A percentile compares a stretch with the other conserved stretches of the same genome.
Evolutionary conservation across 495 filamentous ascomycete genomes (phyloP).

Genomic region (Cryomyces minteri): DNA sequence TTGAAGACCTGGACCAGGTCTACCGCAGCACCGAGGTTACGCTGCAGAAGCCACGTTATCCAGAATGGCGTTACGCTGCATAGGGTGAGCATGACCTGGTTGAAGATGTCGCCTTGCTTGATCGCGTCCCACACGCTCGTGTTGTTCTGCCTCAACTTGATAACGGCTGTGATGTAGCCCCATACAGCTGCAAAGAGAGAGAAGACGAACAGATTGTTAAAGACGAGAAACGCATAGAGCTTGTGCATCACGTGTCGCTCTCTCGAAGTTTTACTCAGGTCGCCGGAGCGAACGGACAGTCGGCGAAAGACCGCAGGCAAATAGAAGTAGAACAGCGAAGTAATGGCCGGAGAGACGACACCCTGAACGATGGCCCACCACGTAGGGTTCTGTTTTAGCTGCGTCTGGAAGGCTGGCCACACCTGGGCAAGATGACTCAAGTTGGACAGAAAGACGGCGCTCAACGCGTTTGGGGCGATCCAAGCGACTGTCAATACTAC

Average conservation of each 20-base stretch:
- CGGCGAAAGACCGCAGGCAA: constrained; percentile 84
- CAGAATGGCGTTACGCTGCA: constrained; percentile 77
- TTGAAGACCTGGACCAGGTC: constrained; percentile 75
- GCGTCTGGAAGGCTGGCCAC: constrained; percentile 56
- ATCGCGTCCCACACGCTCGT: constrained; percentile 51
- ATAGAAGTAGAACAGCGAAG: constrained; percentile 72
- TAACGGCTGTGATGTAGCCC: constrained; percentile 46
- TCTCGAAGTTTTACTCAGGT: constrained; percentile 76
- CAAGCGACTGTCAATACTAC: constrained; percentile 65
- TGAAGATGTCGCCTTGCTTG: constrained; percentile 37
- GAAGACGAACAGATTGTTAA: constrained; percentile 94
- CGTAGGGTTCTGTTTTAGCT: constrained; percentile 37
- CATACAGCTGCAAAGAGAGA: constrained; percentile 72
- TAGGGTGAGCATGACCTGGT: constrained; percentile 43
- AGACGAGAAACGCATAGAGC: constrained; percentile 89
- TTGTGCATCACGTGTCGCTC: constrained; percentile 87
- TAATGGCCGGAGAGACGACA: constrained; percentile 80
- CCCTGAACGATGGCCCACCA: constrained; percentile 84
- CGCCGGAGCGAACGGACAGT: constrained; percentile 59
- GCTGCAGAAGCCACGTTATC: constrained; percentile 82
- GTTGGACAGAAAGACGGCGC: constrained; percentile 83
- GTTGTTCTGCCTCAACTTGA: constrained; percentile 30
- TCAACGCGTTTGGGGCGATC: constrained; percentile 88
- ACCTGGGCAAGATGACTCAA: constrained; percentile 59
- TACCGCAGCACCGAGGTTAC: constrained; percentile 77